A percentile compares a stretch with the other conserved stretches of the same genome.
Conservation (phyloP, 345 rosid species). For the Syzygium aqueum region DNA sequence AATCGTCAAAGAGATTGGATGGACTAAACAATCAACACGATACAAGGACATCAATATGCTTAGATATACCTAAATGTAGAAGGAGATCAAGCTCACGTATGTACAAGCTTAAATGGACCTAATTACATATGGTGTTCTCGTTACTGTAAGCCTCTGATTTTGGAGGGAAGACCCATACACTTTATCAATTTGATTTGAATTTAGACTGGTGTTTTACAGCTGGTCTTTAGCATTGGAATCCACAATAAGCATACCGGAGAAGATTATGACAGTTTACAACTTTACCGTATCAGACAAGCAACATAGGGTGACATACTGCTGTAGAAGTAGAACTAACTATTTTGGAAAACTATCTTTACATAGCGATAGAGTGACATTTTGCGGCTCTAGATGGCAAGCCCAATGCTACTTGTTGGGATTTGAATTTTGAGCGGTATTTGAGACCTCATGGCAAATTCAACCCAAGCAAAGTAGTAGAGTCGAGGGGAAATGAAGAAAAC, state of each 20-base stretch:
- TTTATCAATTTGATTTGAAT: not conserved
- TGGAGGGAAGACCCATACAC: not conserved
- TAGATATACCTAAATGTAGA: not conserved
- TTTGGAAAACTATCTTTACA: no score
- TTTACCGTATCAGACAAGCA: not conserved
- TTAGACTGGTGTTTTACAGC: not conserved
- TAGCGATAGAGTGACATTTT: no score
- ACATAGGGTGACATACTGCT: not conserved
- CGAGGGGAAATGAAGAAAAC: not conserved
- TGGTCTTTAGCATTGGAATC: not conserved
- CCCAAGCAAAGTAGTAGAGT: not conserved
- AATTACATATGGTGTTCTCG: not conserved
- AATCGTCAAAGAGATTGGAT: not conserved
- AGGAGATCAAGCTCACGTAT: not conserved
- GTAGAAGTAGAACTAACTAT: no score
- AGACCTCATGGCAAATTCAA: not conserved
- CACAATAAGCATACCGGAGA: not conserved
- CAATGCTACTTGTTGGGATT: no score
- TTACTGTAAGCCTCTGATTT: not conserved
- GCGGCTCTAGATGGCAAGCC: no score
- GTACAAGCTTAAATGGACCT: not conserved
- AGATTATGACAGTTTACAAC: not conserved
- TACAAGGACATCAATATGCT: not conserved
- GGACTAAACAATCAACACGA: not conserved
- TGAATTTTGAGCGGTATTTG: not conserved